Base-by-base conservation (phyloP, 805 yeast species). In the Saccharomycopsis selenospora region DNA sequence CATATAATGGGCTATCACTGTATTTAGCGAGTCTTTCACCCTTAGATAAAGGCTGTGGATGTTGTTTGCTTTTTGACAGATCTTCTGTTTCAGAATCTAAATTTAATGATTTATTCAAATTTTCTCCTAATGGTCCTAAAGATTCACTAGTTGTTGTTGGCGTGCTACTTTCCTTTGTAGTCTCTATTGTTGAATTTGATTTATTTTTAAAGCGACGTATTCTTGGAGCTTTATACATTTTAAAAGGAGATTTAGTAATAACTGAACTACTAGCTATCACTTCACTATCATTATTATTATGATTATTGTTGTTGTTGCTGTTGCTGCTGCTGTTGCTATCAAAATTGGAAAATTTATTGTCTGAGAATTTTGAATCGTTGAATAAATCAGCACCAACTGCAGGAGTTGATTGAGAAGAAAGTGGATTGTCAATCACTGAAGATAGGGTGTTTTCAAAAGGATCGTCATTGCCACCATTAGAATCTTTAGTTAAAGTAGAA, bases 1-100 rank as follows among this genome's bases (percentile, higher is more conserved):
- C 68, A 51, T 77, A 80, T 42, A 79, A 63, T 3, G 85, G 85
- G 3, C 73, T 75, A 29, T 80, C 76, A 0, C 74, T 70, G 26
- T 73, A 75, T 53, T 70, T 66, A 3, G 67, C 61, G 27, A 77
- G 53, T 20, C 59, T 50, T 2, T 69, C 72, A 10, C 66, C 66
- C 18, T 58, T 50, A 2, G 66, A 26, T 22, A 23, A 14, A 50
- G 3, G 54, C 40, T 42, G 40, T 4, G 38, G 17, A n/a, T 49
- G 61, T 53, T 42, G 47, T 48, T 60, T 48, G 60, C 64, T 40
- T 69, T 56, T 14, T n/a, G n/a, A n/a, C n/a, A n/a, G n/a, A n/a
- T 49, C 62, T 4, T 60, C 52, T 45, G 61, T 57, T 56, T 62
- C 56, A 47, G 58, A 50, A 24, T 61, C 59, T n/a, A 63, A 50